Evolutionary conservation across 164 flowering plant species (phyloP), one percentile per base, ranked within the genome.

Genomic region (Magnolia officinalis): DNA sequence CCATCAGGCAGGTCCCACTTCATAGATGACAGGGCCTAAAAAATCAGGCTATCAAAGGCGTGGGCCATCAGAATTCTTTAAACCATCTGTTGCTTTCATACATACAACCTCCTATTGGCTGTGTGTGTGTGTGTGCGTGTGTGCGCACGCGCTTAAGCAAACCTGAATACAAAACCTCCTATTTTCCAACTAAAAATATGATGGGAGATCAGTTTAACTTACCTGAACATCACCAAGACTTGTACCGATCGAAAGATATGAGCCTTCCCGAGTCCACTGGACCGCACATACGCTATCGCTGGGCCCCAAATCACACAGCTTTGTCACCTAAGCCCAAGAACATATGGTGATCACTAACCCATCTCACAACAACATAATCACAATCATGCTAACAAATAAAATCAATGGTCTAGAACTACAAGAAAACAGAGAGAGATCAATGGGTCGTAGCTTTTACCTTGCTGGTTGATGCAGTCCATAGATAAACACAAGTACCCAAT

Each of bases 201-300:
- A 23, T 23, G 24, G 24, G 24, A 23, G 24, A 23, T 23, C 24
- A 23, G 24, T 23, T 23, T 23, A 8, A 49, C 66, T 67, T 85
- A 92, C 99, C 94, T 96, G 98, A 81, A 96, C 95, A 82, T 93
- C 91, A 55, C 99, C 99, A 61, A 84, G 95, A 85, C 52, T 83
- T 70, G 99, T 96, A 55, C 99, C 99, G 29, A 96, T 81, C 1
- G 99, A 90, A 51, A 96, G 86, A 85, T 89, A 96, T 26, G 99
- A 96, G 23, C 99, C 98, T 81, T 96, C 99, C 23, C 87, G 82
- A 16, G 98, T 96, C 99, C 99, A 96, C 71, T 96, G 99, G 26
- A 96, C 92, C 0, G 98, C 24, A 23, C 24, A 23, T 23, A 23
- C 24, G 1, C 24, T 23, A 23, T 23, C 24, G 24, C 24, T 23